phyloP scores from a whole-genome alignment of 2,329 filamentous ascomycete species.

The Rosellinia necatrix region DNA sequence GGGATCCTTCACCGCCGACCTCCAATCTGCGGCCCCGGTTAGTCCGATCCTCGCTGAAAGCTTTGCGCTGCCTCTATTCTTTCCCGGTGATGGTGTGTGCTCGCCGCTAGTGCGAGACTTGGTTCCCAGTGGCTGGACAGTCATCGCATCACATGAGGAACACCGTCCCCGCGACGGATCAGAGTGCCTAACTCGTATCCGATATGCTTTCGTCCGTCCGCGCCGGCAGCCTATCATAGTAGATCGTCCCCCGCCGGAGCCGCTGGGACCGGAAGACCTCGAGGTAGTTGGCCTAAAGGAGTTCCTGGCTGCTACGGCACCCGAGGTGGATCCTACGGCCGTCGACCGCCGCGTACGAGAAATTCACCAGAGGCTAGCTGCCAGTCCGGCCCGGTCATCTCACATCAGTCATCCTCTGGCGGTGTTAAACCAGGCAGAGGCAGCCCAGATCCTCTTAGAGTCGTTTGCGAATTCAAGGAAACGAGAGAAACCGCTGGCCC shows the following conservation, averaged over 20 bases:
- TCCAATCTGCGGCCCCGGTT: slow-evolving; percentile 1
- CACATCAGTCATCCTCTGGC: background rate
- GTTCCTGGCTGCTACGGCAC: background rate
- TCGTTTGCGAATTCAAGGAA: too few species aligned
- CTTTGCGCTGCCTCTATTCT: slow-evolving; percentile 5
- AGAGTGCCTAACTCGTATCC: background rate
- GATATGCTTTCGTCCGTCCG: slow-evolving; percentile 21
- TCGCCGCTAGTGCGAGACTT: slow-evolving; percentile 17
- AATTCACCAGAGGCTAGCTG: background rate
- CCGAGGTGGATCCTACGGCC: background rate
- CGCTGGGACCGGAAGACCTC: background rate
- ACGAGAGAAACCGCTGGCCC: too few species aligned
- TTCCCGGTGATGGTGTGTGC: background rate
- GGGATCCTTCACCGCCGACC: slow-evolving; percentile 11
- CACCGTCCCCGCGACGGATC: background rate
- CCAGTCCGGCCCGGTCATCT: background rate
- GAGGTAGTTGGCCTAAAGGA: background rate
- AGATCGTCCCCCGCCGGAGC: background rate
- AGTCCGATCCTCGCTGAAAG: slow-evolving; percentile 23
- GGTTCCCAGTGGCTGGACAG: slow-evolving; percentile 15
- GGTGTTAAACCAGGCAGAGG: too few species aligned
- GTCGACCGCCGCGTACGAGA: background rate
- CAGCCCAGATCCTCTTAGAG: too few species aligned
- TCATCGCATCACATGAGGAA: slow-evolving; percentile 12
- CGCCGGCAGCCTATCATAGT: slow-evolving; percentile 2